phyloP scores from a whole-genome alignment of 805 yeast species.

The Saturnispora ahearnii region DNA sequence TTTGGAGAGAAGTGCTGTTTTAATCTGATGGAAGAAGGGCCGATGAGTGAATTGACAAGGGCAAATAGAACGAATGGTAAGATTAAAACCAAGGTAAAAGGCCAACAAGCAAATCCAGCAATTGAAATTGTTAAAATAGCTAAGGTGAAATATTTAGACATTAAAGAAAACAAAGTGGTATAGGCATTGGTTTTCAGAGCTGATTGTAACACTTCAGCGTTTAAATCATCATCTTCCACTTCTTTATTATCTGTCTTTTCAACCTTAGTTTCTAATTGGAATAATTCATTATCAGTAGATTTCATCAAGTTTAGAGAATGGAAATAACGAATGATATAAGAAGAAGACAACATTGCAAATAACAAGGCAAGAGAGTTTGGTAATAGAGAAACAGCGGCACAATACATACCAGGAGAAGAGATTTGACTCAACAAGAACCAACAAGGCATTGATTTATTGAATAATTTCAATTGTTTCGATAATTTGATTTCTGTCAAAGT shows the following conservation, averaged over 20 bases:
- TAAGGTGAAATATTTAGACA: conserved; percentile 20
- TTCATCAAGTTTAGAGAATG: conserved; percentile 17
- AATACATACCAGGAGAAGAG: conserved; percentile 75
- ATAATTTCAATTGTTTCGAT: conserved; percentile 32
- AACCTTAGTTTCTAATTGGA: conserved; percentile 12
- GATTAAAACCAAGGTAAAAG: conserved; percentile 62
- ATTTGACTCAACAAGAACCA: conserved; percentile 58
- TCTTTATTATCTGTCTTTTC: conserved; percentile 6
- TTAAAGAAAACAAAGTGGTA: conserved; percentile 12
- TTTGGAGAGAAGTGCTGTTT: conserved; percentile 5
- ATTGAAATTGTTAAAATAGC: conserved; percentile 38
- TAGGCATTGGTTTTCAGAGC: conserved; percentile 10
- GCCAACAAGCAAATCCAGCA: conserved; percentile 91
- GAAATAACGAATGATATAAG: conserved; percentile 31
- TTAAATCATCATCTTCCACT: conserved; percentile 11
- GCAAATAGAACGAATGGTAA: conserved; percentile 46
- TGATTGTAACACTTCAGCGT: conserved; percentile 11
- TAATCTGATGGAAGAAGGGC: conserved; percentile 9
- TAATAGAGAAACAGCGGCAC: conserved; percentile 75
- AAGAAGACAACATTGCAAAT: conserved; percentile 37
- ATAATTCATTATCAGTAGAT: conserved; percentile 15
- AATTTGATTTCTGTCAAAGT: conserved; percentile 46
- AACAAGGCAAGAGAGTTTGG: conserved; percentile 76
- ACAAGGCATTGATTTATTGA: conserved; percentile 35
- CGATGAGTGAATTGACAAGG: conserved; percentile 8